Base-by-base conservation (phyloP, 208 protist species). In the Wallacemonas sp. region DNA sequence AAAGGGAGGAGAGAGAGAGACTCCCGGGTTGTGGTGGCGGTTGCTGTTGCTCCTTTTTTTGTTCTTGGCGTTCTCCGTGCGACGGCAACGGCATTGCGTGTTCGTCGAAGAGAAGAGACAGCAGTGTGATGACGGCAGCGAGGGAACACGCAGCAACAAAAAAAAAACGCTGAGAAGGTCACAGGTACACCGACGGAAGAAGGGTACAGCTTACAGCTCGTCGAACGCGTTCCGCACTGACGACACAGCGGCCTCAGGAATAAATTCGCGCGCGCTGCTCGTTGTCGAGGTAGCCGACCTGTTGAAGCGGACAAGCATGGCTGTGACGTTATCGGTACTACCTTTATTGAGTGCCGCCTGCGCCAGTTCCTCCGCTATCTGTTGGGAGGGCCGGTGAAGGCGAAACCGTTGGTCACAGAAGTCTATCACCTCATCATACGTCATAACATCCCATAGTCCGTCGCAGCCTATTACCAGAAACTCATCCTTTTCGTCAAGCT, bases 361-460 rank as follows among this genome's bases (percentile, higher is more conserved):
- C 34, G 78, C 79, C 19, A 91, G 70, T 66, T 78, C 71, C 42
- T 79, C 72, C 4, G 84, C 75, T 39, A 91, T 85, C 30, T 44
- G 65, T 68, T 91, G 83, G 36, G 89, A 80, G 4, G 75, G 55
- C 41, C 80, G 68, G 6, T 77, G 76, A 17, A 62, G 27, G 30
- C 70, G 69, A 41, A 90, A 89, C 58, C 78, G 80, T 9, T 71
- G 69, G 48, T 72, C 76, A 50, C 89, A 95, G 42, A 95, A 92
- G 46, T 87, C 76, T 0, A 95, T 78, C 54, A 95, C 94, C 62
- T 92, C 78, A 33, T 83, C 88, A 70, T 98, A 96, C 15, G 82
- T 80, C 90, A 97, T 96, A 13, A 97, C 92, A 66, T 98, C 94
- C 89, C 90, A 98, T 46, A 98, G 68, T n/a, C 94, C 94, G 61